Percentiles rank a stretch among this genome's conserved stretches.
phyloP scores from a whole-genome alignment of 2,329 filamentous ascomycete species.

The Trichophyton verrucosum region DNA sequence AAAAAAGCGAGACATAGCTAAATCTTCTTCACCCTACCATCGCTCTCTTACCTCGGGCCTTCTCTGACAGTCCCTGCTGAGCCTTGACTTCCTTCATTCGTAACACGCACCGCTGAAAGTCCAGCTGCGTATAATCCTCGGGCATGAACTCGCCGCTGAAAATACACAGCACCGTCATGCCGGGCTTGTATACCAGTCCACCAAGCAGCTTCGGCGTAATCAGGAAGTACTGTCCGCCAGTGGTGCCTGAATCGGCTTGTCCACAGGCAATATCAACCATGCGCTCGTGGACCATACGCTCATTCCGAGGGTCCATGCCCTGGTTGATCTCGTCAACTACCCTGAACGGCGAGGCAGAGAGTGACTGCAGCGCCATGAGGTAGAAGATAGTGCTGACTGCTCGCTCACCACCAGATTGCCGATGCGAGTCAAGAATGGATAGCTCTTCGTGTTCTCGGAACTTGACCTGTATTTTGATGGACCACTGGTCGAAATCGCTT shows the following conservation, averaged over 20 bases:
- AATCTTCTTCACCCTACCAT: background rate
- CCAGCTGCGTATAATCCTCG: conserved; percentile 24
- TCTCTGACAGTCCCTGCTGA: background rate
- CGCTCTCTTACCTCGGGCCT: background rate
- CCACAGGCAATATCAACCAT: conserved; percentile 94
- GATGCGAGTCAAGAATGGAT: conserved; percentile 75
- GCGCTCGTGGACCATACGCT: conserved; percentile 92
- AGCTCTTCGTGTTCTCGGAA: conserved; percentile 81
- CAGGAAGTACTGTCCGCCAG: conserved; percentile 73
- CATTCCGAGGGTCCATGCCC: conserved; percentile 97
- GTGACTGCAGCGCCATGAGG: conserved; percentile 90
- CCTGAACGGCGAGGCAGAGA: conserved; percentile 89
- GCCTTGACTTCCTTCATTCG: conserved; percentile 23
- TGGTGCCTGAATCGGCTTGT: conserved; percentile 40
- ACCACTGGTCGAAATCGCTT: conserved; percentile 87
- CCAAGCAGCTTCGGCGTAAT: conserved; percentile 92
- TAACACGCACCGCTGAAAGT: conserved; percentile 27
- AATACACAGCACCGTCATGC: conserved; percentile 91
- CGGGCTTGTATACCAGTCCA: conserved; percentile 69
- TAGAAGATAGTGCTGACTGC: conserved; percentile 98
- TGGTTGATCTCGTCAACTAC: conserved; percentile 99
- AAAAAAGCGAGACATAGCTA: background rate
- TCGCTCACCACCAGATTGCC: conserved; percentile 90
- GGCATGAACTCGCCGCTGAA: conserved; percentile 63
- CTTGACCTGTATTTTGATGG: conserved; percentile 85